Base-by-base conservation (phyloP, 257 asterid genomes). In the Salvia miltiorrhiza region DNA sequence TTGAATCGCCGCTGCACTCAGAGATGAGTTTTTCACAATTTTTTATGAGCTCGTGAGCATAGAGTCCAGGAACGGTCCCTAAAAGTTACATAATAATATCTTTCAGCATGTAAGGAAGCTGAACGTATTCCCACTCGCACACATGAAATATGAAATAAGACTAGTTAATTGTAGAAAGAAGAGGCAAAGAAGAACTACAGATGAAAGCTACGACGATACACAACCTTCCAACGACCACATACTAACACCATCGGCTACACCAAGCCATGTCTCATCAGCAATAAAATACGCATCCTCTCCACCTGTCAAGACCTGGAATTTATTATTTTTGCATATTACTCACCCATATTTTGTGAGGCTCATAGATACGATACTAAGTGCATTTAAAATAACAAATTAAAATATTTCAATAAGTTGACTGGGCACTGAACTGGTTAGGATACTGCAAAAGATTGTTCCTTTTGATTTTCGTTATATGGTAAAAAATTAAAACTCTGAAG, bases 261-360 rank as follows among this genome's bases (percentile, higher is more conserved):
- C 97, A 64, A 90, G 45, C 99, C 99, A 93, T 70, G 84, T 83
- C 67, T 76, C 78, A 64, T 80, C 77, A 65, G 85, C 74, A 70
- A 92, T 47, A 68, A 93, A 93, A 76, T 79, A 88, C 8, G 97
- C 96, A 84, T 90, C 99, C 83, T 88, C 95, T 79, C 96, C 97
- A 84, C 99, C 97, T 86, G 96, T 82, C 86, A 82, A 93, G 73
- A 78, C 94, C 99, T 90, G 99, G 88, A 81, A 84, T 82, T 85
- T 81, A 82, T 84, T 85, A 85, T 73, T 78, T 71, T 50, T 63
- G 65, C 77, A 90, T 84, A 90, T 84, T 85, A 87, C 92, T 84
- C 58, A 35, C 82, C 72, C 65, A 50, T 79, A 73, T 17, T 73
- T 30, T 56, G 67, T 21, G 61, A 69, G 20, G 47, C 52, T 33